phyloP scores from a whole-genome alignment of 805 yeast species.

The Yarrowia osloensis region DNA sequence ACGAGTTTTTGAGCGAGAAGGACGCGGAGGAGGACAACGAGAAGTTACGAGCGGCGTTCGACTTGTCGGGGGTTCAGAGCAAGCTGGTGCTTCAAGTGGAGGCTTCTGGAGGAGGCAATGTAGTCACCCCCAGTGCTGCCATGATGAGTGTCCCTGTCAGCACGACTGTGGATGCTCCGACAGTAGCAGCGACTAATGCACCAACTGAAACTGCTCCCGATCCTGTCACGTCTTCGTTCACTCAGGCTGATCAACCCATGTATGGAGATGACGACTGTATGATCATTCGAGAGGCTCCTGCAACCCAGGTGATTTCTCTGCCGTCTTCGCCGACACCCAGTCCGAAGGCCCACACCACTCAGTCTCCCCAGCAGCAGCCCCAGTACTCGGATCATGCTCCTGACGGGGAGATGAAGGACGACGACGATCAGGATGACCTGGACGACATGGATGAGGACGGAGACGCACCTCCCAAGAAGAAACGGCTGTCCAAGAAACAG shows the following conservation, averaged over 20 bases:
- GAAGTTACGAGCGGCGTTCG: constrained; percentile 1
- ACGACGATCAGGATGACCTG: neutral
- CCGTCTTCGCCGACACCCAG: neutral
- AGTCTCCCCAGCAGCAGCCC: neutral
- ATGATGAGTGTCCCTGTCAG: neutral
- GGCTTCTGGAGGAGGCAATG: neutral
- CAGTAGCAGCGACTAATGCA: neutral
- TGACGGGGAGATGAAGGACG: neutral
- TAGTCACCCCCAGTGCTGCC: neutral
- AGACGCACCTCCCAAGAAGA: neutral
- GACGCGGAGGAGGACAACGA: constrained; percentile 6
- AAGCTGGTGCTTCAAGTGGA: constrained; percentile 1
- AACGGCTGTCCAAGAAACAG: constrained; percentile 12
- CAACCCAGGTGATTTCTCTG: neutral
- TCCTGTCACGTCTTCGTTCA: neutral
- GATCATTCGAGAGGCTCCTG: constrained; percentile 1
- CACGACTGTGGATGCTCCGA: too few relatives aligned
- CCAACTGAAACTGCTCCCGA: neutral
- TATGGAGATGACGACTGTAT: constrained; percentile 25
- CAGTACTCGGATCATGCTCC: constrained; percentile 26
- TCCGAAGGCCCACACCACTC: neutral
- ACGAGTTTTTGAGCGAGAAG: neutral
- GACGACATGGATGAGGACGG: neutral
- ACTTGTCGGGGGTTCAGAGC: neutral
- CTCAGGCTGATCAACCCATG: constrained; percentile 27